Evolutionary conservation across 2,329 filamentous ascomycete genomes (phyloP), one percentile per base, ranked within the genome.

Genomic region (Lecanosticta acicola): DNA sequence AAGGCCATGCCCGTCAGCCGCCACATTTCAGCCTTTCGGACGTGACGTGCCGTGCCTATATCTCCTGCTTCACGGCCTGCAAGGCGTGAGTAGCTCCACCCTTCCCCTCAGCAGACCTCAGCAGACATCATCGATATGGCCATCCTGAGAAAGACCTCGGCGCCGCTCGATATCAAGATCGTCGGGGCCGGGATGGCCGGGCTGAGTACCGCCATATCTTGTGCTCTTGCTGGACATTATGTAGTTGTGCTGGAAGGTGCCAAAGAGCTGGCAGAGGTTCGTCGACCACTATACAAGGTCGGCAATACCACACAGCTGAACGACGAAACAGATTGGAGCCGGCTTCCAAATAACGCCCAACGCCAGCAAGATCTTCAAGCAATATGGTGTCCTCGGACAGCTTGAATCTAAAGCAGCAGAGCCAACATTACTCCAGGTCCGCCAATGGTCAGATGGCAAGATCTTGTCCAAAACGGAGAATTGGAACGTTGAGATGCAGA

Each of bases 311-410:
- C 19, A 38, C 35, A 26, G 20, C 14, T 40, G 19, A 39, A 29
- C 14, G 33, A 29, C n/a, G 13, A 43, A 16, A 11, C 41, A 77
- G 68, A 67, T 77, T 18, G 75, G 75, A 5, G 75, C 74, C 11
- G 75, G 76, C 1, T 65, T 78, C n/a, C 75, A 78, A 50, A 64
- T 77, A 3, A 76, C 73, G 0, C 73, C 76, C 9, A 65, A 65
- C 45, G 61, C 52, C 20, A 55, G 51, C 45, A 54, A 55, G 46
- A 46, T 61, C 36, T 60, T 82, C 3, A 69, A 71, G 19, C 60
- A 67, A 52, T 80, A 77, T 70, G 69, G 68, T 3, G 63, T 82
- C 1, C 68, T 72, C 16, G 66, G 72, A 3, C 56, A 55, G 1
- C 59, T 81, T 37, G 56, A 56, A 17, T 51, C 51, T 11, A 54